Conservation (phyloP, 2,329 filamentous ascomycete genomes). For the Arachnomyces sp. region DNA sequence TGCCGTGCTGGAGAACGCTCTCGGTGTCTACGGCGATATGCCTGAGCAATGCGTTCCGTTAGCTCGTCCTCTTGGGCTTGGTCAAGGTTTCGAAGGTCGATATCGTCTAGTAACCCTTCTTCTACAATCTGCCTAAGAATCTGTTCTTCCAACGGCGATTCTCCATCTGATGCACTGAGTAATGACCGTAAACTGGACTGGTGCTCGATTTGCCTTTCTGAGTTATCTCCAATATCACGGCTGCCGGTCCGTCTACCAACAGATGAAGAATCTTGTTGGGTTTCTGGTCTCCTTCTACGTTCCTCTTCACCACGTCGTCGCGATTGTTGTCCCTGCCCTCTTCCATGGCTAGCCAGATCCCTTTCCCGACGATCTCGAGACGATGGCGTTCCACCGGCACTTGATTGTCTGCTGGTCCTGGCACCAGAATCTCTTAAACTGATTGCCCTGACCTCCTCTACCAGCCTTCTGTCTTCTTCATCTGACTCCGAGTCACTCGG, state of each 20-base stretch:
- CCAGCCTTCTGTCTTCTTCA: constrained; percentile 60
- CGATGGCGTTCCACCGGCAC: constrained; percentile 16
- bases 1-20: constrained; percentile 19
- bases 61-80: constrained; percentile 80
- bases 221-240: constrained; percentile 21
- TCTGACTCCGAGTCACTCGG: constrained; percentile 37
- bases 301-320: constrained; percentile 30
- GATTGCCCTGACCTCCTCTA: constrained; percentile 65
- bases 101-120: constrained; percentile 77
- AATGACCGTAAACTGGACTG: constrained; percentile 82
- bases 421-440: constrained; percentile 51
- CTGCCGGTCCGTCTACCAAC: constrained; percentile 12
- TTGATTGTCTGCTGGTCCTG: constrained; percentile 11
- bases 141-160: constrained; percentile 72
- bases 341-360: constrained; percentile 31
- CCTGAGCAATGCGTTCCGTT: constrained; percentile 82
- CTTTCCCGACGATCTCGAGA: constrained; percentile 23
- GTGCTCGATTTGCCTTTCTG: constrained; percentile 65
- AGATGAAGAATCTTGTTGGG: constrained; percentile 15
- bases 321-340: constrained; percentile 31
- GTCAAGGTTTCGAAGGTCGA: constrained; percentile 83
- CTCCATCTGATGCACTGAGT: constrained; percentile 70
- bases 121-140: constrained; percentile 84
- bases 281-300: constrained; percentile 22
- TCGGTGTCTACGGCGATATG: constrained; percentile 66